Base-by-base conservation (phyloP, 2,329 filamentous ascomycete species). In the Thermoascus crustaceus region DNA sequence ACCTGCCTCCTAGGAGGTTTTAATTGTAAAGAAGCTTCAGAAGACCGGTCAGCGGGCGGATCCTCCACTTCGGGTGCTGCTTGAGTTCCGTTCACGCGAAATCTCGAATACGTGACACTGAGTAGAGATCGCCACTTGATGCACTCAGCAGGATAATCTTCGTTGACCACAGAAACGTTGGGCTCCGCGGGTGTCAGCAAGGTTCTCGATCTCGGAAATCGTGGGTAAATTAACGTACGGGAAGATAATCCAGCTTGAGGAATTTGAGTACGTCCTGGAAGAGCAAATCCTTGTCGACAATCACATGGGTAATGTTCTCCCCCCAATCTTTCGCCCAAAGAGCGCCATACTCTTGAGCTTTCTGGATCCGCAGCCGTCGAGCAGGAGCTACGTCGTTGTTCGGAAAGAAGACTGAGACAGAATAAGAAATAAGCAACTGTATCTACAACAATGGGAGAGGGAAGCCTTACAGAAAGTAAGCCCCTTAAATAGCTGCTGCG, bases 341-440 rank as follows among this genome's bases (percentile, higher is more conserved):
- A 1, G 82, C 89, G 27, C 89, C 89, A 54, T 79, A 79, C 49
- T 86, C 78, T 34, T 76, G 72, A 0, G 83, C 80, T 55, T 81
- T 87, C 19, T 72, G 72, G 34, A 95, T 94, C 3, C 84, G 78
- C 39, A 79, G 60, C 36, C 75, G 75, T 24, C 88, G 75, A 5
- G 74, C 68, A 7, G 74, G 72, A 20, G 80, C 75, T 30, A 82
- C 72, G 43, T 89, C 81, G 44, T 86, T 76, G 45, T 91, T 83
- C 0, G 87, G 89, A 4, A 94, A 76, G 55, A 91, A 94, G 60
- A 77, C 68, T 71, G 20, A 9, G 13, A 9, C 6, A 20, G 11
- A 31, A 10, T 23, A 14, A 18, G 47, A 10, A n/a, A n/a, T n/a
- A n/a, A n/a, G n/a, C n/a, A n/a, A n/a, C n/a, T n/a, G n/a, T n/a